Conservation (phyloP, 2,329 filamentous ascomycete species). For the Diaporthe sp. region DNA sequence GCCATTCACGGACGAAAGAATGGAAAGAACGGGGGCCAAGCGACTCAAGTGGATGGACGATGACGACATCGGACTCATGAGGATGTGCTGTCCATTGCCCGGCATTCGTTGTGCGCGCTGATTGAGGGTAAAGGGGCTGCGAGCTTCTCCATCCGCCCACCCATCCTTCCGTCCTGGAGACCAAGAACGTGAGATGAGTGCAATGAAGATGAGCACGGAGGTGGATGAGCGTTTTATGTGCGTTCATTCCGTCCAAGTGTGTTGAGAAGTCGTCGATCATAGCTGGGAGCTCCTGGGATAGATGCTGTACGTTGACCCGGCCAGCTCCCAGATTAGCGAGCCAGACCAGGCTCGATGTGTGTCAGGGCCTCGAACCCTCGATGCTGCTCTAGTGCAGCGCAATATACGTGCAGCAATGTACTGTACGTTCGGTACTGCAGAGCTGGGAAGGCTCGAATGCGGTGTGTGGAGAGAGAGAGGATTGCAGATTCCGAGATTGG, state of each 20-base stretch:
- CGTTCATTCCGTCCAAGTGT: not conserved
- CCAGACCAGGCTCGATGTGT: not conserved
- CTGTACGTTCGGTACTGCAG: not conserved
- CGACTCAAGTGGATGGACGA: slow-evolving; percentile 10
- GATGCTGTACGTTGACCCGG: not conserved
- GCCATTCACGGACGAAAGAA: slow-evolving; percentile 1
- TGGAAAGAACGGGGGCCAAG: not conserved
- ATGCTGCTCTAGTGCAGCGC: not conserved
- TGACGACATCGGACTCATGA: slow-evolving; percentile 29
- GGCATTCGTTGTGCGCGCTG: slow-evolving; percentile 7
- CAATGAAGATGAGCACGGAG: not conserved
- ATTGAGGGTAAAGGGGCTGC: slow-evolving; percentile 16
- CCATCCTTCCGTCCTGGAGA: not conserved
- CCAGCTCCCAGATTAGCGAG: not conserved
- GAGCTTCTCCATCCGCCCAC: not conserved
- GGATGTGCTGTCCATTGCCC: slow-evolving; percentile 24
- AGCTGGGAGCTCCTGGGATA: not conserved
- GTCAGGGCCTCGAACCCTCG: slow-evolving; percentile 4
- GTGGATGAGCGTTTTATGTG: not conserved
- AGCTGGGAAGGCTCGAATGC: slow-evolving; percentile 5
- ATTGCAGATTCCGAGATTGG: slow-evolving; percentile 28
- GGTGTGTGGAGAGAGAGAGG: not conserved
- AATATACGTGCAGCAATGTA: not conserved
- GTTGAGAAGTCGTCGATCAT: too few relatives aligned
- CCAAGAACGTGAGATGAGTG: not conserved